Evolutionary conservation across 768 basidiomycete genomes (phyloP), one percentile per base, ranked within the genome.

Genomic region (Crepidotus variabilis): DNA sequence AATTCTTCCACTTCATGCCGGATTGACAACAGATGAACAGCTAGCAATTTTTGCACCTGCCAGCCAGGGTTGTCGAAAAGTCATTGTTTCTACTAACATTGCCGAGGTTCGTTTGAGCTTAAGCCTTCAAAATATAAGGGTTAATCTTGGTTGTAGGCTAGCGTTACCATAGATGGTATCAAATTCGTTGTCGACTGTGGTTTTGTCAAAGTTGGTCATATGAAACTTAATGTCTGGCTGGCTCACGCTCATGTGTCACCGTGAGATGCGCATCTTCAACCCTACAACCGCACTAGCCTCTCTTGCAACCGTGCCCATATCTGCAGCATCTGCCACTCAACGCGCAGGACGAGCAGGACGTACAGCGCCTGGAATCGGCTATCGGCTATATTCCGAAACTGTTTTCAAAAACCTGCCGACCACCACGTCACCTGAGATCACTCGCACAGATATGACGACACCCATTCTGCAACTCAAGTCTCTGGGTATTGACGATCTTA

Each of bases 151-250:
- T 45, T 53, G 32, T 10, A 92, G 91, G 95, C 97, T 14, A 94
- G 92, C 67, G 90, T 99, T 21, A 99, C 97, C 0, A 98, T 99
- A 55, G 93, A 98, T 43, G 94, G 95, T 2, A 87, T 98, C 58
- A 89, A 88, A 61, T 98, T 87, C 65, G 95, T 99, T 13, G 80
- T 98, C 2, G 97, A 99, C 65, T 87, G 86, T 57, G 97, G 97
- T 14, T 94, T 94, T 65, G 95, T 97, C 60, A 99, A 99, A 83
- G 94, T 92, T 61, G 20, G 57, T 57, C 11, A 20, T 23, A 33
- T 18, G 20, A 23, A 35, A 20, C 55, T 43, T n/a, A 51, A 8
- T 28, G 24, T n/a, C 22, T 2, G 22, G 14, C 32, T 6, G 21
- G 18, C 52, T 34, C 2, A 18, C 22, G 53, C 11, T 46, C 22